Percentiles rank a stretch among this genome's conserved stretches.
Conservation (phyloP, 192 early-diverging fungal species). For the Polychytrium aggregatum region DNA sequence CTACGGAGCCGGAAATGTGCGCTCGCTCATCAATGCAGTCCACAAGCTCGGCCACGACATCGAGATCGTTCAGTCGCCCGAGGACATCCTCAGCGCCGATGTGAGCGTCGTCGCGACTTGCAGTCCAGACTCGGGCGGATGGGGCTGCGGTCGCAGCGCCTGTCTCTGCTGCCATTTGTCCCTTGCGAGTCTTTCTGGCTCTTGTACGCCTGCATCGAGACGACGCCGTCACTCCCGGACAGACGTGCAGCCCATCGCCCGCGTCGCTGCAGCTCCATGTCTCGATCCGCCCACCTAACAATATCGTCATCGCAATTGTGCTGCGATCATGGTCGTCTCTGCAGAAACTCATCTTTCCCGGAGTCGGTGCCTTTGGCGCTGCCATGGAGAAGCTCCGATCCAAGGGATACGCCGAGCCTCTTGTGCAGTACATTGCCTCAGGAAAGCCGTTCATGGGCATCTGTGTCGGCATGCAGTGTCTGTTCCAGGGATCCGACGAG, state of each 20-base stretch:
- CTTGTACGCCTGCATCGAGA: neutral
- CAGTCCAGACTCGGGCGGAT: neutral
- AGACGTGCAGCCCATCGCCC: neutral
- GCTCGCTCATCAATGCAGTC: conserved; percentile 91
- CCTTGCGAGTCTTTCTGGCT: neutral
- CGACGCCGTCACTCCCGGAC: neutral
- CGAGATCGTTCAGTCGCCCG: conserved; percentile 54
- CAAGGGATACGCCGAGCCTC: conserved; percentile 69
- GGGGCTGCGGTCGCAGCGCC: neutral
- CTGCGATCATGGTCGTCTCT: no score
- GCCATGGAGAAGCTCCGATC: conserved; percentile 68
- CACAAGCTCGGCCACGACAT: conserved; percentile 79
- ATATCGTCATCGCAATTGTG: no score
- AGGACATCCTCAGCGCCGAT: conserved; percentile 83
- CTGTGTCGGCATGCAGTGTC: conserved; percentile 94
- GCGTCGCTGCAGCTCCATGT: neutral
- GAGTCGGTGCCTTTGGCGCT: conserved; percentile 93
- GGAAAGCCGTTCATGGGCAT: conserved; percentile 96
- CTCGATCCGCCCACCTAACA: no score
- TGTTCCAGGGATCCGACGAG: conserved; percentile 89
- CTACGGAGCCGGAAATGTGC: conserved; percentile 99
- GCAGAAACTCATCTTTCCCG: conserved; percentile 96
- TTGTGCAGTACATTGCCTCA: conserved; percentile 70
- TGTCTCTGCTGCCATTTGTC: conserved; percentile 1
- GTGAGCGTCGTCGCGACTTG: conserved; percentile 29